Evolutionary conservation across 225 moss, liverwort and hornwort species (phyloP), one percentile per base, ranked within the genome.

Genomic region (Bryum argenteum): DNA sequence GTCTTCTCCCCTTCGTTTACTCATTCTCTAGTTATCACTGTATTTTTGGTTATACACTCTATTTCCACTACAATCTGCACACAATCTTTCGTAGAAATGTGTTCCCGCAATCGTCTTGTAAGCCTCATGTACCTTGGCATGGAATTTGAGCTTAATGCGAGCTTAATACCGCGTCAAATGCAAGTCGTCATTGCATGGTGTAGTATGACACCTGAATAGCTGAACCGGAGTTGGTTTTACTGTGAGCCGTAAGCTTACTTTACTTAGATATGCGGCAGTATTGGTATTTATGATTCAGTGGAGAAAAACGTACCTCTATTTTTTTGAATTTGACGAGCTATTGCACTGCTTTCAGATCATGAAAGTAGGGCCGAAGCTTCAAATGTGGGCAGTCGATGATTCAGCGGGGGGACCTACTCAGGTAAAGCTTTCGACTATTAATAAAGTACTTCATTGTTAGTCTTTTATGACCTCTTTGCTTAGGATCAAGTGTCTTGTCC

Each of bases 281-380:
- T 23, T 47, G 63, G 21, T 63, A 20, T 23, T n/a, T 14, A 39
- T 74, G 19, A n/a, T 21, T 9, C 1, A 52, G 12, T 24, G 50
- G 54, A 9, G 5, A 43, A 17, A 54, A n/a, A 54, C 62, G 9
- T 45, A 38, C 37, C 17, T 61, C 28, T 16, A 26, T 59, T 18
- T 8, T 60, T 44, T 61, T 8, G 9, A 24, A 55, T 37, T 56
- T 71, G 71, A 65, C 51, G 5, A 41, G 41, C 16, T 4, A 5
- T 41, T 11, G 54, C 20, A 20, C 17, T 28, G 43, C 42, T 6
- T 40, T 21, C 61, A 83, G 83, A 63, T 83, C 15, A 63, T 80
- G 58, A 83, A 77, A 80, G 73, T 73, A 61, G 77, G 80, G 18
- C 79, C 83, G 21, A 84, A 71, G 18, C 80, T 84, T 61, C 84